Percentiles rank a stretch among this genome's conserved stretches.
These are phyloP conservation scores for Tilletia walkeri DNA, from an alignment of 1,284 basidiomycete species.

Conservation along the genomic window DNA sequence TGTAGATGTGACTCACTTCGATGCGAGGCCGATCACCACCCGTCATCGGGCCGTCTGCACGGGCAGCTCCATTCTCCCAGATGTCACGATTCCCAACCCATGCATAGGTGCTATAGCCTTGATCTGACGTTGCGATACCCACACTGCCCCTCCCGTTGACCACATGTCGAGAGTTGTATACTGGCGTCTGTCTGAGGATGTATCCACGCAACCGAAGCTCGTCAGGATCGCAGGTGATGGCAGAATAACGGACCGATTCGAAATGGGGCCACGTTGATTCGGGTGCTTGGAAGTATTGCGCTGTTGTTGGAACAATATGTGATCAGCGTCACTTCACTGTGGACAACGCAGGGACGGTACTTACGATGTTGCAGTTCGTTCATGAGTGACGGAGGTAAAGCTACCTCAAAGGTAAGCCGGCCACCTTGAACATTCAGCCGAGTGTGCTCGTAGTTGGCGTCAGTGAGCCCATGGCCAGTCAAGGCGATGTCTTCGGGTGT, in stretches of 20 bases:
- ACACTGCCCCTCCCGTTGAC: conserved; percentile 13
- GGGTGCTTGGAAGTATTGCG: conserved; percentile 15
- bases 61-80: conserved; percentile 17
- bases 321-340: background rate
- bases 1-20: conserved; percentile 14
- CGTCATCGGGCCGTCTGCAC: conserved; percentile 9
- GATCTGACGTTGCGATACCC: conserved; percentile 5
- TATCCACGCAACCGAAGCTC: conserved; percentile 11
- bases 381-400: conserved; percentile 11
- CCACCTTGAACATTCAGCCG: conserved; percentile 12
- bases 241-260: conserved; percentile 11
- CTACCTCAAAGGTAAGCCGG: conserved; percentile 5
- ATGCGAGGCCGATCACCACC: conserved; percentile 20
- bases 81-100: conserved; percentile 13
- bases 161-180: conserved; percentile 16
- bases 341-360: background rate
- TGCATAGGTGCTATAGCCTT: conserved; percentile 12
- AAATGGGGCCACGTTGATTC: conserved; percentile 15
- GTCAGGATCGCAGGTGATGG: conserved; percentile 13
- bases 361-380: conserved; percentile 11
- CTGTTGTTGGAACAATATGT: background rate
- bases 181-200: conserved; percentile 1
- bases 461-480: conserved; percentile 10
- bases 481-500: background rate
- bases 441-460: conserved; percentile 13